Base-by-base conservation (phyloP, 2,329 filamentous ascomycete species). In the Exophiala lecanii-corni region DNA sequence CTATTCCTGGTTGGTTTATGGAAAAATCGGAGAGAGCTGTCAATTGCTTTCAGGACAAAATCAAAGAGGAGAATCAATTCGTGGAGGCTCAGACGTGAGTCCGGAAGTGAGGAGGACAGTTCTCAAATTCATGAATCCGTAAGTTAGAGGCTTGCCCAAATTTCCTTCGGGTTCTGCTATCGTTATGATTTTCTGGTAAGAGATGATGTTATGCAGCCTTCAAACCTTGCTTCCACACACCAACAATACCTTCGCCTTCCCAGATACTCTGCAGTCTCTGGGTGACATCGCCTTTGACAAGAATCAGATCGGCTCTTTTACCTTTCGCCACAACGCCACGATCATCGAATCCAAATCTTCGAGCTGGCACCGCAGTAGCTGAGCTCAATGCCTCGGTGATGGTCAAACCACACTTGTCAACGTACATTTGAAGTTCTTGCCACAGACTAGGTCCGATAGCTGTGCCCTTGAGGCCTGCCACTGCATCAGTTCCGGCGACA, bases 401-500 rank as follows among this genome's bases (percentile, higher is more conserved):
- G 13, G 45, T 55, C 26, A 62, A 43, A 6, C 59, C 61, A 34
- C 54, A 56, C 25, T 51, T 54, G 10, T 57, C 49, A 7, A 61
- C 57, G 20, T 59, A 55, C 34, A 59, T 31, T 25, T 55, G 50
- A 40, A 61, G 36, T 43, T 61, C 55, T 38, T 57, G 41, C 50
- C 61, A 59, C 32, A 63, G 36, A 42, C 50, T 48, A 9, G 55
- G 49, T 12, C 51, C 53, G 17, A 56, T 52, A 7, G 43, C 48
- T 4, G 51, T 51, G 3, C 55, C 51, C 21, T 50, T 45, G n/a
- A 55, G 43, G 2, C 48, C 47, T 7, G 49, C 49, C 12, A 56
- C 51, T 1, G 57, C 48, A 43, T 63, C 59, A 9, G 60, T 62
- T 3, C 60, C 59, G 1, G 57, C 59, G n/a, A 62, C 51, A 25